Evolutionary conservation across 176 grass and related monocot species (phyloP), one percentile per base, ranked within the genome.

Genomic region (Pontederia crassipes): DNA sequence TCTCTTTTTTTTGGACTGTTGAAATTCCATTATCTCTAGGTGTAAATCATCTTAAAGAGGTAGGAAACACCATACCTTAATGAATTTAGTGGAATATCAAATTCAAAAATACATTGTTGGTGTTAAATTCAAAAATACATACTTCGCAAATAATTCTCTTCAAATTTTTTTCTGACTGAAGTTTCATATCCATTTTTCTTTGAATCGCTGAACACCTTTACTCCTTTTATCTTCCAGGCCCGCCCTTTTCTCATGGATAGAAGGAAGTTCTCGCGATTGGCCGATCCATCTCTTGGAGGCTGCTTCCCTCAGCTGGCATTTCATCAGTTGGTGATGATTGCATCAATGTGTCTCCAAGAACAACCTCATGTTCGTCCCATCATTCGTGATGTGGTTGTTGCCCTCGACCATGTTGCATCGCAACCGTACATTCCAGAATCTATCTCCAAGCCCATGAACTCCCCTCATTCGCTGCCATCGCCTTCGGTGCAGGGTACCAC

Each of bases 271-370:
- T 8, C 8, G 12, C 69, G 51, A 28, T 12, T 72, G 69, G 69
- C 26, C 17, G 69, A 72, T 61, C 69, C 69, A 61, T 61, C 27
- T 11, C 57, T 72, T 8, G 24, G 17, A 17, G 57, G 57, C 45
- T 10, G 27, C 57, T 72, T 35, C n/a, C 69, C 57, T 4, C 9
- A 20, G 9, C 57, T 46, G 9, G 57, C 69, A 14, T 61, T 72
- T 7, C 55, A 72, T 15, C 47, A 72, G 32, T 56, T 69, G 52
- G 66, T 56, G 9, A 52, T 69, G 0, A 17, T 69, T 6, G 26
- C 53, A 16, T 72, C 69, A 17, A 50, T 53, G 57, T 72, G 69
- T 52, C 69, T 72, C 47, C 69, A 72, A 15, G 69, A 61, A 56
- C 20, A 61, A 35, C 55, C 69, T 1, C 69, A 72, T 61, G 54